These are phyloP conservation scores for Scedosporium boydii DNA, from an alignment of 2,329 filamentous ascomycete species.

Conservation along the genomic window DNA sequence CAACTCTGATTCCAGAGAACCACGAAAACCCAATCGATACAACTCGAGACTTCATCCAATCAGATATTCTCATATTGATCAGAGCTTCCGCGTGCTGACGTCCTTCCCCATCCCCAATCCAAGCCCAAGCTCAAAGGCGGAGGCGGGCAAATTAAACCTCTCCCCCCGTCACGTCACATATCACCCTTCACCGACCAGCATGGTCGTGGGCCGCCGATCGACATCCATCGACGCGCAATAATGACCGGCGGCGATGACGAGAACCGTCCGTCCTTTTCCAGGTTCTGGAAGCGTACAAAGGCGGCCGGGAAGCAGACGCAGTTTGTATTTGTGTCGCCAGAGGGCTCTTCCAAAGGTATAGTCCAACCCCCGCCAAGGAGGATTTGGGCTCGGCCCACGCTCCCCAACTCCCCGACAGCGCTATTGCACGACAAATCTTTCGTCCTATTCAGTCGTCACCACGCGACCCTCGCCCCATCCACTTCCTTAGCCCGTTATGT, in stretches of 20 bases:
- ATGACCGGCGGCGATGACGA: not conserved
- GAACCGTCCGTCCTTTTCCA: not conserved
- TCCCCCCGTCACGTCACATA: not conserved
- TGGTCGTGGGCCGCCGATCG: not conserved
- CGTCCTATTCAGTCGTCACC: too few relatives aligned
- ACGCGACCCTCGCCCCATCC: too few relatives aligned
- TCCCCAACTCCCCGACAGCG: too few relatives aligned
- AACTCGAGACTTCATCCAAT: not conserved
- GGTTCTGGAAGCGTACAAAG: constrained; percentile 2
- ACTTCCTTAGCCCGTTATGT: too few relatives aligned
- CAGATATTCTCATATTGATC: not conserved
- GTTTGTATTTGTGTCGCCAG: not conserved
- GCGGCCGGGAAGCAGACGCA: not conserved
- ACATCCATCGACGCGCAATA: not conserved
- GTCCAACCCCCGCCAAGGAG: not conserved
- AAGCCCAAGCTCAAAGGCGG: not conserved
- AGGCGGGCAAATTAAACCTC: not conserved
- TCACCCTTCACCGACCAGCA: not conserved
- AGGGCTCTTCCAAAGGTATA: not conserved
- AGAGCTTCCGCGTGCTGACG: not conserved
- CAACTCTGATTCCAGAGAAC: not conserved
- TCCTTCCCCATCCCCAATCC: not conserved
- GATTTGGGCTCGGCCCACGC: too few relatives aligned
- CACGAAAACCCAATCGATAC: not conserved
- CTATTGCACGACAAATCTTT: too few relatives aligned